phyloP scores from a whole-genome alignment of 2,329 filamentous ascomycete genomes.

The Tolypocladium inflatum region DNA sequence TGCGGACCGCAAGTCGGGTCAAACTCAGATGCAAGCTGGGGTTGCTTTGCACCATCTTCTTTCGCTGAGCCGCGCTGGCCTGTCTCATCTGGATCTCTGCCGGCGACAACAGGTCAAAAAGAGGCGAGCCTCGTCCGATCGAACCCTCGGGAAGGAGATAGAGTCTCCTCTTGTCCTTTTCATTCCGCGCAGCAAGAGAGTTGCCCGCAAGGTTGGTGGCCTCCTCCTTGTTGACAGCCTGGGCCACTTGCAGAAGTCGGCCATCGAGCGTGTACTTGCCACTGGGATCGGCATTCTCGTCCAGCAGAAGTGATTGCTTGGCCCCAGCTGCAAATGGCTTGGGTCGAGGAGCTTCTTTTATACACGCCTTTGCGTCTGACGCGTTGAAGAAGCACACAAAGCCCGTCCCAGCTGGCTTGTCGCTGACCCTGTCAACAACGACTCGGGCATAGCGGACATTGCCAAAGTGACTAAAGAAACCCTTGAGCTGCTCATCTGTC shows the following conservation, averaged over 20 bases:
- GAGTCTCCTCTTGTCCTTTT: slow-evolving; percentile 83
- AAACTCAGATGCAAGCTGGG: slow-evolving; percentile 81
- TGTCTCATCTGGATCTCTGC: slow-evolving; percentile 83
- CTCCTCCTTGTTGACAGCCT: slow-evolving; percentile 76
- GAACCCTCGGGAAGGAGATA: slow-evolving; percentile 84
- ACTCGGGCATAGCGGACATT: slow-evolving; percentile 83
- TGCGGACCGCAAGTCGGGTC: slow-evolving; percentile 83
- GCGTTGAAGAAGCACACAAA: slow-evolving; percentile 87
- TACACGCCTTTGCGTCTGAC: slow-evolving; percentile 66
- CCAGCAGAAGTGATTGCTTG: slow-evolving; percentile 78
- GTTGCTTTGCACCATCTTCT: slow-evolving; percentile 84
- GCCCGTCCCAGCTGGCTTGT: slow-evolving; percentile 80
- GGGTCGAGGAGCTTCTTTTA: slow-evolving; percentile 62
- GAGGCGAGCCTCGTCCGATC: slow-evolving; percentile 64
- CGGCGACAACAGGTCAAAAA: slow-evolving; percentile 67
- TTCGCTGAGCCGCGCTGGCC: slow-evolving; percentile 76
- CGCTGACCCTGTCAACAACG: slow-evolving; percentile 77
- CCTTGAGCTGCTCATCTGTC: slow-evolving; percentile 71
- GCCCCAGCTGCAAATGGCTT: slow-evolving; percentile 36
- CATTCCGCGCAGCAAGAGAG: slow-evolving; percentile 50
- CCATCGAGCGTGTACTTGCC: slow-evolving; percentile 88
- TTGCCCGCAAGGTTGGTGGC: slow-evolving; percentile 67
- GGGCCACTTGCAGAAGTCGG: slow-evolving; percentile 73
- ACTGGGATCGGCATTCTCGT: slow-evolving; percentile 70
- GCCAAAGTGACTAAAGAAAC: slow-evolving; percentile 84